These are phyloP conservation scores for Posidonia oceanica DNA, from an alignment of 116 monocot species.

Conservation along the genomic window DNA sequence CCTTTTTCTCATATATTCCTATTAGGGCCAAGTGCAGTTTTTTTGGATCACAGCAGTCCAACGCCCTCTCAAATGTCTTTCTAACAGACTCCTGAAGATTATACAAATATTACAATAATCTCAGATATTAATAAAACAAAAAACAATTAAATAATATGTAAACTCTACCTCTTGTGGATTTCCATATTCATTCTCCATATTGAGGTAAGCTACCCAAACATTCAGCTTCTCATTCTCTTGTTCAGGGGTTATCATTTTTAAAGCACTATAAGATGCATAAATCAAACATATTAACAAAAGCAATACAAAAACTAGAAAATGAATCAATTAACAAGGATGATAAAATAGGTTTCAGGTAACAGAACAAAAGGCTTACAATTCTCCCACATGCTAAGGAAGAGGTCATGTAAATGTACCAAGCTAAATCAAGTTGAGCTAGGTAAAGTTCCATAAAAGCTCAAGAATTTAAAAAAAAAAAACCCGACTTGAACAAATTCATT, in stretches of 20 bases:
- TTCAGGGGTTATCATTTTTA: constrained; percentile 65
- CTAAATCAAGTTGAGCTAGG: too few relatives aligned
- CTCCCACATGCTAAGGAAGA: too few relatives aligned
- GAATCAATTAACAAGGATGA: too few relatives aligned
- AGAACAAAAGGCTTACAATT: too few relatives aligned
- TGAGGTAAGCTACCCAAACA: constrained; percentile 91
- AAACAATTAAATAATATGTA: background rate
- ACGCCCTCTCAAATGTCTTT: constrained; percentile 64
- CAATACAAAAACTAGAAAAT: too few relatives aligned
- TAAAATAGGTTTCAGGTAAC: too few relatives aligned
- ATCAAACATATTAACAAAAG: too few relatives aligned
- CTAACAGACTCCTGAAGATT: constrained; percentile 57
- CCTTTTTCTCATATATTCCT: constrained; percentile 70
- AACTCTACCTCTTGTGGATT: constrained; percentile 53
- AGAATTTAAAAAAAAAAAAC: too few relatives aligned
- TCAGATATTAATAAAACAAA: background rate
- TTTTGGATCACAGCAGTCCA: constrained; percentile 83
- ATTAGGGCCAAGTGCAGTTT: constrained; percentile 74
- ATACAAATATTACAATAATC: background rate
- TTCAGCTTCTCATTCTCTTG: constrained; percentile 96
- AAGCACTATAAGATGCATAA: constrained; percentile 32
- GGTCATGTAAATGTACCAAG: too few relatives aligned
- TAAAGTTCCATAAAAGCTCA: too few relatives aligned
- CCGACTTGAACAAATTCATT: too few relatives aligned
- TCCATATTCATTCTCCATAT: constrained; percentile 89